Conservation (phyloP, 2,329 filamentous ascomycete species). For the Tolypocladium guangdongense region DNA sequence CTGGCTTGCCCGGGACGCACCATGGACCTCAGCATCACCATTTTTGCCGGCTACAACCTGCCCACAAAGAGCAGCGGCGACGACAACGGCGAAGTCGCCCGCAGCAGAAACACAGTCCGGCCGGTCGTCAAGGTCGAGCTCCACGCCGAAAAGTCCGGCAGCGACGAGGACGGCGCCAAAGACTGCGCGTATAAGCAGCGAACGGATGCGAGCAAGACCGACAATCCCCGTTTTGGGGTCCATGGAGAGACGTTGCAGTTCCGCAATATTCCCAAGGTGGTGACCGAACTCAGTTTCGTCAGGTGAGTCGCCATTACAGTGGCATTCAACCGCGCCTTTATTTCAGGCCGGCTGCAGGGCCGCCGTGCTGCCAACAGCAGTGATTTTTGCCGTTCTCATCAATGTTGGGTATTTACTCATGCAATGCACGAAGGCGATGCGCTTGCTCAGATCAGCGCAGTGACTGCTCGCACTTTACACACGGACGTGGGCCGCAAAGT, state of each 20-base stretch:
- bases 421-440: too few relatives aligned
- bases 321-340: too few relatives aligned
- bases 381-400: too few relatives aligned
- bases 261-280: constrained; percentile 42
- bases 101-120: constrained; percentile 33
- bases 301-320: constrained; percentile 47
- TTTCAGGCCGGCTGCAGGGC: too few relatives aligned
- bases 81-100: constrained; percentile 19
- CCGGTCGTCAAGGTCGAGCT: constrained; percentile 72
- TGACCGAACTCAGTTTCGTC: constrained; percentile 62
- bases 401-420: too few relatives aligned
- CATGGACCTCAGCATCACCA: constrained; percentile 58
- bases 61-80: constrained; percentile 19
- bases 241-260: constrained; percentile 47
- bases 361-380: too few relatives aligned
- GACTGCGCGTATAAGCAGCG: constrained; percentile 50
- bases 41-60: constrained; percentile 69
- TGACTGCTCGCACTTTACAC: too few relatives aligned
- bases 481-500: too few relatives aligned
- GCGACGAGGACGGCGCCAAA: constrained; percentile 19
- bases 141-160: constrained; percentile 57
- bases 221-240: constrained; percentile 52
- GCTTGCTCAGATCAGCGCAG: too few relatives aligned
- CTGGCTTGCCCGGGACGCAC: constrained; percentile 37
- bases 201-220: constrained; percentile 42